A percentile compares a stretch with the other conserved stretches of the same genome.
Conservation (phyloP, 306 rosid species). For the Ochetophila trinervis region DNA sequence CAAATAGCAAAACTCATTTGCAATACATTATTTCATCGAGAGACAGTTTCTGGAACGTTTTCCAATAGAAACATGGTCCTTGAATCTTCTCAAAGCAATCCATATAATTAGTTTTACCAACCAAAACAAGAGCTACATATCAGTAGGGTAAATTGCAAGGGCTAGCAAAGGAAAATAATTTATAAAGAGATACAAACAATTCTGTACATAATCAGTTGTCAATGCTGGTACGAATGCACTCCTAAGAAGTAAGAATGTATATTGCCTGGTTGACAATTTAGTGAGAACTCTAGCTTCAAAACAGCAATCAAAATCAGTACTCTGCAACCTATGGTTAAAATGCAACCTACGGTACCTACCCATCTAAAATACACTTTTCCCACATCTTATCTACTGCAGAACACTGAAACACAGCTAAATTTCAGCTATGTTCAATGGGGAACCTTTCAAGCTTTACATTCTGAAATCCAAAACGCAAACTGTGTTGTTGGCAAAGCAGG, state of each 20-base stretch:
- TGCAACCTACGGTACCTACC: slow-evolving; percentile 19
- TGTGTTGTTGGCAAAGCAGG: slow-evolving; percentile 85
- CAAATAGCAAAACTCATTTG: too few species aligned
- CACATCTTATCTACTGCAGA: slow-evolving; percentile 3
- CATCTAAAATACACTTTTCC: slow-evolving; percentile 1
- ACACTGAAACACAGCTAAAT: slow-evolving; percentile 6
- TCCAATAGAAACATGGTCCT: too few species aligned
- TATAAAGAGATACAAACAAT: not conserved
- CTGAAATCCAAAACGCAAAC: slow-evolving; percentile 70
- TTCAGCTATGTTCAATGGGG: not conserved
- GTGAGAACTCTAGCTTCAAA: not conserved
- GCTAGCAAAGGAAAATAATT: too few species aligned
- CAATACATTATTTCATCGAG: too few species aligned
- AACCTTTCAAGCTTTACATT: slow-evolving; percentile 24
- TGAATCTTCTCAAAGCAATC: too few species aligned
- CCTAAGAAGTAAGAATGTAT: slow-evolving; percentile 6
- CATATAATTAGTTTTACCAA: too few species aligned
- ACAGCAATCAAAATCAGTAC: not conserved
- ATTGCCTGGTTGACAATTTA: slow-evolving; percentile 10
- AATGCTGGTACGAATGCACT: not conserved
- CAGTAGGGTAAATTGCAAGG: too few species aligned
- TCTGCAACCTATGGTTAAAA: slow-evolving; percentile 22
- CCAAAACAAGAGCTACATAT: too few species aligned
- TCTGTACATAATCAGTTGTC: slow-evolving; percentile 5
- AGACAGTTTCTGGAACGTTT: too few species aligned